phyloP scores from a whole-genome alignment of 331 rosid genomes.

The Cucumis variabilis region DNA sequence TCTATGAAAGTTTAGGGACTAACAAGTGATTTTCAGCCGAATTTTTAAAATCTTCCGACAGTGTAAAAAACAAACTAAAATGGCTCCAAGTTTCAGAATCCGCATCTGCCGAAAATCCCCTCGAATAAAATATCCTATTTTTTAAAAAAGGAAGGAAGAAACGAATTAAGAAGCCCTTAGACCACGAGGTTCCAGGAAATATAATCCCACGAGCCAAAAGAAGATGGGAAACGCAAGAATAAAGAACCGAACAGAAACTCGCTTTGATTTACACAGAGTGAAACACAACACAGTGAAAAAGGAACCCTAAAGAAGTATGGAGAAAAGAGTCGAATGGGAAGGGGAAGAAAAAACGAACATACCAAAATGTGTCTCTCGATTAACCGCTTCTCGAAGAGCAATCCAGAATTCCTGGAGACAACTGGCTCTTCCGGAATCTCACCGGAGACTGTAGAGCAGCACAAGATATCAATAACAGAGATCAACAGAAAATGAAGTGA shows the following conservation, averaged over 20 bases:
- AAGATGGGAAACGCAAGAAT: background rate
- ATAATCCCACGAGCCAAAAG: background rate
- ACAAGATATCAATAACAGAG: conserved; percentile 34
- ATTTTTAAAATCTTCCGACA: background rate
- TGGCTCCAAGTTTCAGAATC: background rate
- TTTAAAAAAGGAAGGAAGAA: background rate
- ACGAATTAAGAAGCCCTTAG: background rate
- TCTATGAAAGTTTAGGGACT: too few relatives aligned
- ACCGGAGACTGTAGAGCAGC: conserved; percentile 85
- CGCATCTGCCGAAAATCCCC: background rate
- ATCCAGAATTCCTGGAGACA: conserved; percentile 79
- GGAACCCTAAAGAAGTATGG: conserved; percentile 47
- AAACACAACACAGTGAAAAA: background rate
- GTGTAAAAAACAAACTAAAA: background rate
- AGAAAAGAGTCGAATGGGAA: background rate
- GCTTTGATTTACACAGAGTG: background rate
- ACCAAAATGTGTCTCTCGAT: conserved; percentile 89
- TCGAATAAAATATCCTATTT: background rate
- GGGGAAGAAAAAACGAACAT: conserved; percentile 3
- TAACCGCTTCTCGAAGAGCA: conserved; percentile 87
- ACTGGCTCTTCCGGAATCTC: conserved; percentile 99
- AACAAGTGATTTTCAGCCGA: too few relatives aligned
- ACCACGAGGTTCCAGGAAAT: background rate
- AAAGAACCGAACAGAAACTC: background rate
- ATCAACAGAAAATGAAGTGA: conserved; percentile 38